Conservation (phyloP, 176 grass and related monocot genomes). For the Aegilops umbellulata region DNA sequence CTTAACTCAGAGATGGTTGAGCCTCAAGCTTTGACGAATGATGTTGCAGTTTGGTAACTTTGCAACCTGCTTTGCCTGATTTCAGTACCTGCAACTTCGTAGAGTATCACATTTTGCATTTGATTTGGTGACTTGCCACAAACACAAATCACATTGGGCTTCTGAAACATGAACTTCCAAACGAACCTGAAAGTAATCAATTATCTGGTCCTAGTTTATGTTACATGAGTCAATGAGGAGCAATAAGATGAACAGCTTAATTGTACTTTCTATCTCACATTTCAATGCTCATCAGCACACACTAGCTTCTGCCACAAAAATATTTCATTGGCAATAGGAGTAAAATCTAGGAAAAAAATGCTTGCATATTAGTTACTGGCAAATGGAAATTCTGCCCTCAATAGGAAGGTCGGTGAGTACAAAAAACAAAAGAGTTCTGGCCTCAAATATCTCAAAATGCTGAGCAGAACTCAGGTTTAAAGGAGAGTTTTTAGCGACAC, state of each 20-base stretch:
- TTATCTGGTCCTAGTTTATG: background rate
- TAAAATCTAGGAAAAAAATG: background rate
- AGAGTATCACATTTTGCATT: background rate
- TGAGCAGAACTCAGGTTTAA: slow-evolving; percentile 25
- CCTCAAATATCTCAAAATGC: slow-evolving; percentile 32
- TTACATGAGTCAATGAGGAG: background rate
- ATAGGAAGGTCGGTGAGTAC: background rate
- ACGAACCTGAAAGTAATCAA: background rate
- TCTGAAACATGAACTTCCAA: background rate
- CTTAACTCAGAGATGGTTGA: background rate
- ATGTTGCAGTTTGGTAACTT: background rate
- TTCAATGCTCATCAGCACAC: background rate
- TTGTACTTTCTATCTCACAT: background rate
- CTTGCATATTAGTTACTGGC: background rate
- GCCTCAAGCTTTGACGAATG: background rate
- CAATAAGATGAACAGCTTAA: background rate
- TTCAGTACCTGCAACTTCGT: background rate
- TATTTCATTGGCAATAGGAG: background rate
- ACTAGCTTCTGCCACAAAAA: background rate
- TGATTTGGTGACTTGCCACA: background rate
- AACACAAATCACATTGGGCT: background rate
- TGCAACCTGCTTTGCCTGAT: slow-evolving; percentile 2
- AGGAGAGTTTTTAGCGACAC: slow-evolving; percentile 25
- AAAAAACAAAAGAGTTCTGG: background rate
- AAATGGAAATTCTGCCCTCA: background rate